phyloP scores from a whole-genome alignment of 179 eudicot genomes.

The Silene coronaria region DNA sequence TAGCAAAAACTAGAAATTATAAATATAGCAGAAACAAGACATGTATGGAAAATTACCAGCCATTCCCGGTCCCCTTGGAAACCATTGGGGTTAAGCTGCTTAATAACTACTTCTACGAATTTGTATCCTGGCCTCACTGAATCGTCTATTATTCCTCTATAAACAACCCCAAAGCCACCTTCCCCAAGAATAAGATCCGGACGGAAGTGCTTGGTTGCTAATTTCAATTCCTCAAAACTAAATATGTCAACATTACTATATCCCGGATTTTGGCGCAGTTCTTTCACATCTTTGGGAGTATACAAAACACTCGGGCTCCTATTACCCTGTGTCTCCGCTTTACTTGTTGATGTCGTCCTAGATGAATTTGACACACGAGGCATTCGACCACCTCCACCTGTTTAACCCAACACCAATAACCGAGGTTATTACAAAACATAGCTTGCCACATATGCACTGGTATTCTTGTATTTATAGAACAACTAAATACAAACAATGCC shows the following conservation, averaged over 20 bases:
- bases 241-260: constrained; percentile 68
- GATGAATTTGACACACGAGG: constrained; percentile 28
- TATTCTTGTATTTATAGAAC: background rate
- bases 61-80: constrained; percentile 93
- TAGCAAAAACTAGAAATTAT: background rate
- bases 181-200: constrained; percentile 86
- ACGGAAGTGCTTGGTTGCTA: constrained; percentile 82
- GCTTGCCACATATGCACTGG: background rate
- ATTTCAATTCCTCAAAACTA: constrained; percentile 79
- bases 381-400: constrained; percentile 26
- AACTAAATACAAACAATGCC: no score
- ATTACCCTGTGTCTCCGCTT: constrained; percentile 21
- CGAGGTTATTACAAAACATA: background rate
- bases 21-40: background rate
- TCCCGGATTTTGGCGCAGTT: constrained; percentile 67
- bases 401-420: constrained; percentile 5
- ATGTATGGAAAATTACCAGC: constrained; percentile 60
- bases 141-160: constrained; percentile 79
- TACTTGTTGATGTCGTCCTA: constrained; percentile 24
- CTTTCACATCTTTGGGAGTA: constrained; percentile 65
- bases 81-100: constrained; percentile 91
- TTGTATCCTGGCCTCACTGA: constrained; percentile 68
- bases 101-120: constrained; percentile 67
- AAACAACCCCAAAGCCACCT: constrained; percentile 97
- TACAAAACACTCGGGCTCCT: constrained; percentile 35